These are phyloP conservation scores for Pterocarpus santalinus DNA, from an alignment of 306 rosid genomes.

Conservation along the genomic window DNA sequence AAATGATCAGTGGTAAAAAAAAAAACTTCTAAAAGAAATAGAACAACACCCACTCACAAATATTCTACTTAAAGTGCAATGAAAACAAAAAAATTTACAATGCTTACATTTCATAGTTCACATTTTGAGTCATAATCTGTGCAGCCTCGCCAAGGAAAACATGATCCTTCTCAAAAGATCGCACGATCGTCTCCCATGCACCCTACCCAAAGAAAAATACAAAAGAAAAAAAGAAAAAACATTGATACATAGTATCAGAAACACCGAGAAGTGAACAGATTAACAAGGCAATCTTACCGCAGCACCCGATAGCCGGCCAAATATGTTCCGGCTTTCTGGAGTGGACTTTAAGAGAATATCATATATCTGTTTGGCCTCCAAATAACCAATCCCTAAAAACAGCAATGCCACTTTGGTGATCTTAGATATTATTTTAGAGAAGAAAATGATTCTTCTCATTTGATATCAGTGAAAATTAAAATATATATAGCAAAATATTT, in stretches of 20 bases:
- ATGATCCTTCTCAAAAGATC: conserved; percentile 84
- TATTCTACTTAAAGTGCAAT: not conserved
- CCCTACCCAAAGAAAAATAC: conserved; percentile 62
- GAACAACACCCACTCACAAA: conserved; percentile 10
- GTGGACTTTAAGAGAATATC: conserved; percentile 75
- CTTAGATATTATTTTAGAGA: not conserved
- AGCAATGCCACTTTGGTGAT: conserved; percentile 28
- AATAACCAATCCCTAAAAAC: conserved; percentile 78
- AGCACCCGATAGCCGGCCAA: conserved; percentile 89
- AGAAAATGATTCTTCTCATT: not conserved
- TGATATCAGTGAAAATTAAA: not conserved
- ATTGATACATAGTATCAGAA: not conserved
- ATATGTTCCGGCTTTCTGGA: conserved; percentile 88
- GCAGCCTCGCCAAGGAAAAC: conserved; percentile 96
- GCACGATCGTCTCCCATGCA: conserved; percentile 83
- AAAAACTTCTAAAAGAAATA: conserved; percentile 21
- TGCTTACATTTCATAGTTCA: conserved; percentile 90
- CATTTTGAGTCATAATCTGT: conserved; percentile 87
- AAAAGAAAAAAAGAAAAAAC: not conserved
- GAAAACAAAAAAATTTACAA: conserved; percentile 37
- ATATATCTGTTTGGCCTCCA: conserved; percentile 81
- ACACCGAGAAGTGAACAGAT: not conserved
- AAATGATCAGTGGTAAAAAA: conserved; percentile 12
- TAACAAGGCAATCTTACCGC: conserved; percentile 63
- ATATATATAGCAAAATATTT: not conserved